Percentiles rank a stretch among this genome's conserved stretches.
Conservation (phyloP, 768 basidiomycete species). For the Tricholoma bakamatsutake region DNA sequence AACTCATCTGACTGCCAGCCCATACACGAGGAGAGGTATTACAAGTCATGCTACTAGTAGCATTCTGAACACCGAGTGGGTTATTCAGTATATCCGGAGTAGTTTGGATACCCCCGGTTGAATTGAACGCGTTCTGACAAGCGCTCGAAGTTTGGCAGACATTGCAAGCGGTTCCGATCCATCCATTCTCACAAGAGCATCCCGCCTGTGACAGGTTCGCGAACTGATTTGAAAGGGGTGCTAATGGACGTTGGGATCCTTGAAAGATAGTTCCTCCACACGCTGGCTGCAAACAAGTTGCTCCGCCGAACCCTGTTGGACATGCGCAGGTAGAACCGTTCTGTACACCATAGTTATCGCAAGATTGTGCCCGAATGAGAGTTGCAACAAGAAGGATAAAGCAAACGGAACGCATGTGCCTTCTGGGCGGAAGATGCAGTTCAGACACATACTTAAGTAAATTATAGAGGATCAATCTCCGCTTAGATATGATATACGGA, state of each 20-base stretch:
- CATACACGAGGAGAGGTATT: slow-evolving; percentile 65
- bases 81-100: slow-evolving; percentile 22
- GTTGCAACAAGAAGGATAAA: slow-evolving; percentile 15
- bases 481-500: too few species aligned
- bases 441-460: neutral
- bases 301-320: slow-evolving; percentile 76
- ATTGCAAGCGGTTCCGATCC: slow-evolving; percentile 76
- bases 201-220: slow-evolving; percentile 61
- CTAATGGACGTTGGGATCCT: slow-evolving; percentile 50
- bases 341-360: slow-evolving; percentile 62
- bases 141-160: slow-evolving; percentile 66
- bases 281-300: slow-evolving; percentile 59
- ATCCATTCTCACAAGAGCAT: slow-evolving; percentile 70
- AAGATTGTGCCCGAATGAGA: slow-evolving; percentile 35
- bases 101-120: slow-evolving; percentile 31
- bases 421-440: neutral
- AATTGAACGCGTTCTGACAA: slow-evolving; percentile 59
- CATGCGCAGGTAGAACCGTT: slow-evolving; percentile 64
- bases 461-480: too few species aligned
- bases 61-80: slow-evolving; percentile 37
- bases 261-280: slow-evolving; percentile 85
- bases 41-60: slow-evolving; percentile 70
- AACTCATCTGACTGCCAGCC: slow-evolving; percentile 80
- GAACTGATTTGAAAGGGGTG: slow-evolving; percentile 34
- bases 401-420: slow-evolving; percentile 2